phyloP scores from a whole-genome alignment of 768 basidiomycete genomes.

The Agrocybe pediades region DNA sequence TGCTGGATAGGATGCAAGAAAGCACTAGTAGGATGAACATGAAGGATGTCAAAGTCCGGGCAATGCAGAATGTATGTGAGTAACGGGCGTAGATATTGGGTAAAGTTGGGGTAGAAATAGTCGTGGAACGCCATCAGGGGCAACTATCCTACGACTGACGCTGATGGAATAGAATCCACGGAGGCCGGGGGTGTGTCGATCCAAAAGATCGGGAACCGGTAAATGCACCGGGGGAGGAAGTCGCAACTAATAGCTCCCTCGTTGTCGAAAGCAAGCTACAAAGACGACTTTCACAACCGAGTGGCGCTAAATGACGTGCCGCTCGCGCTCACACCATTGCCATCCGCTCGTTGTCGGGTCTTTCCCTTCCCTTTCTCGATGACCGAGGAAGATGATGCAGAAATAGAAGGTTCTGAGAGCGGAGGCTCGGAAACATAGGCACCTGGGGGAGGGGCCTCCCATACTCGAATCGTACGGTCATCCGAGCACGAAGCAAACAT shows the following conservation, averaged over 20 bases:
- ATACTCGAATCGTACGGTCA: constrained; percentile 88
- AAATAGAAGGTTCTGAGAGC: constrained; percentile 7
- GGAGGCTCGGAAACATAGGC: constrained; percentile 14
- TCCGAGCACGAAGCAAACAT: constrained; percentile 98
- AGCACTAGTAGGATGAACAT: constrained; percentile 14
- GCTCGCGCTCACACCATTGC: constrained; percentile 12
- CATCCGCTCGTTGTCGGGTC: constrained; percentile 46
- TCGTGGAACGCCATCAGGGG: constrained; percentile 2
- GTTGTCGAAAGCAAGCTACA: not conserved
- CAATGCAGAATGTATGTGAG: constrained; percentile 3
- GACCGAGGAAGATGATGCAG: constrained; percentile 24
- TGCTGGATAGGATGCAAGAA: constrained; percentile 31
- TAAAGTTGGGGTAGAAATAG: not conserved
- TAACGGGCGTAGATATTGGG: not conserved
- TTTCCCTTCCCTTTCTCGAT: constrained; percentile 70
- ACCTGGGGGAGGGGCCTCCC: constrained; percentile 58
- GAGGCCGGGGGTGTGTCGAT: not conserved
- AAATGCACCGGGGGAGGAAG: not conserved
- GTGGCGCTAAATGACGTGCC: constrained; percentile 9
- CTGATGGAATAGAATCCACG: constrained; percentile 1
- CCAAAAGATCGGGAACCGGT: not conserved
- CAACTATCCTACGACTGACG: not conserved
- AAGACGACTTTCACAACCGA: constrained; percentile 10
- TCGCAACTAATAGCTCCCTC: not conserved
- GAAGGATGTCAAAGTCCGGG: constrained; percentile 7